Evolutionary conservation across 495 filamentous ascomycete species (phyloP), one percentile per base, ranked within the genome.

Genomic region (Penicillium waksmanii): DNA sequence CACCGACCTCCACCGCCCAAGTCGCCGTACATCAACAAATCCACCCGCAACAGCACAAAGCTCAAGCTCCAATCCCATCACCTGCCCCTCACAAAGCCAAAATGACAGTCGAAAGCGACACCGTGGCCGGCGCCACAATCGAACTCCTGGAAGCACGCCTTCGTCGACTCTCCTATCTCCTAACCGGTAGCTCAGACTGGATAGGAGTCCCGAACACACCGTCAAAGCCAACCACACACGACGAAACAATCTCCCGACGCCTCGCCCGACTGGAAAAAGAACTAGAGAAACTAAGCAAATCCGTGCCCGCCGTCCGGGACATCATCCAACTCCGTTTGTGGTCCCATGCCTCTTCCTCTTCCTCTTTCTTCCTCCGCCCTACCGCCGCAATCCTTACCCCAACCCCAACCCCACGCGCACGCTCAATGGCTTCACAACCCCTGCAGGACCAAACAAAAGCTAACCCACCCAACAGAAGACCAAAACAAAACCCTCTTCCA

Each of bases 91-190:
- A n/a, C 10, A 51, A 50, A 33, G 34, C n/a, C 12, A 70, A 48
- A 43, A 78, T 78, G 75, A 43, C 74, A 31, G 54, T 71, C 36
- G 71, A 78, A 72, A 72, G 71, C 51, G 72, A 76, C 17, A 63
- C 69, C 8, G 62, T 78, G 44, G 75, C 77, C 2, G 70, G 74
- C 5, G 74, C 76, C 10, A 94, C 93, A 1, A 85, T 96, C 49
- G 85, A 88, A 35, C 80, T 91, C 51, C 87, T 97, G 5, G 88
- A 93, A 64, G 77, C 78, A n/a, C 89, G 93, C 38, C 81, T 97
- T 34, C 79, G 81, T 49, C 83, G 89, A 25, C 77, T 96, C 49
- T 86, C 91, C 60, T 93, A 89, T 72, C 79, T 89, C 33, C 78
- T 97, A 49, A 85, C 85, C 61, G 91, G 91, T 63, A 68, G 77